These are phyloP conservation scores for Vicia sativa DNA, from an alignment of 306 rosid genomes.

Conservation along the genomic window DNA sequence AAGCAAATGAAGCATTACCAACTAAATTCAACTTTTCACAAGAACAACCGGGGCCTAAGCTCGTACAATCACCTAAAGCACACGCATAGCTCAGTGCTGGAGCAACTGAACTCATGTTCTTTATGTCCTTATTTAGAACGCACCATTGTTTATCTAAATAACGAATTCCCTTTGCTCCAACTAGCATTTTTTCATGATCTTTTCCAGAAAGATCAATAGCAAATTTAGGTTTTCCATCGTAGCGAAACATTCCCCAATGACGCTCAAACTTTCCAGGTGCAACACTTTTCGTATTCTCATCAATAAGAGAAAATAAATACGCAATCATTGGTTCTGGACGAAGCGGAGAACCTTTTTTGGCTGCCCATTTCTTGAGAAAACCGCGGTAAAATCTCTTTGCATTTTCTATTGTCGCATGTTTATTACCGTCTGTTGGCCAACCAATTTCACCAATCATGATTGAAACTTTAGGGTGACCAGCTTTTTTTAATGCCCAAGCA, in stretches of 20 bases:
- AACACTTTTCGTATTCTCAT: conserved; percentile 67
- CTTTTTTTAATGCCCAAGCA: conserved; percentile 52
- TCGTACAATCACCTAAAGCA: conserved; percentile 56
- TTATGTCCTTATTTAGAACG: conserved; percentile 20
- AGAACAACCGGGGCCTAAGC: conserved; percentile 45
- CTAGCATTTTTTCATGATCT: conserved; percentile 44
- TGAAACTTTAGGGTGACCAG: conserved; percentile 44
- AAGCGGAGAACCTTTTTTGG: conserved; percentile 59
- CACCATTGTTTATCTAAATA: conserved; percentile 69
- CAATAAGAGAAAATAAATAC: conserved; percentile 63
- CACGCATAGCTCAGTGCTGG: conserved; percentile 53
- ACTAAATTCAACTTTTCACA: conserved; percentile 41
- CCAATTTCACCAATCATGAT: conserved; percentile 80
- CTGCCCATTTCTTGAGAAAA: conserved; percentile 54
- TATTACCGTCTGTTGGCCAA: conserved; percentile 82
- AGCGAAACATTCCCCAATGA: conserved; percentile 81
- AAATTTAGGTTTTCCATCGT: conserved; percentile 55
- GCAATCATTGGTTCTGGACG: conserved; percentile 33
- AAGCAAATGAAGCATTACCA: conserved; percentile 62
- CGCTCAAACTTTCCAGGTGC: conserved; percentile 74
- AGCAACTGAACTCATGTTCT: neutral
- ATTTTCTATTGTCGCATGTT: conserved; percentile 30
- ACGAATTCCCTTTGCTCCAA: conserved; percentile 61
- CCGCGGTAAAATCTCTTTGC: conserved; percentile 72
- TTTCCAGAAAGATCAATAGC: conserved; percentile 57